phyloP scores from a whole-genome alignment of 2,329 filamentous ascomycete species.

The Pseudogymnoascus sp. region DNA sequence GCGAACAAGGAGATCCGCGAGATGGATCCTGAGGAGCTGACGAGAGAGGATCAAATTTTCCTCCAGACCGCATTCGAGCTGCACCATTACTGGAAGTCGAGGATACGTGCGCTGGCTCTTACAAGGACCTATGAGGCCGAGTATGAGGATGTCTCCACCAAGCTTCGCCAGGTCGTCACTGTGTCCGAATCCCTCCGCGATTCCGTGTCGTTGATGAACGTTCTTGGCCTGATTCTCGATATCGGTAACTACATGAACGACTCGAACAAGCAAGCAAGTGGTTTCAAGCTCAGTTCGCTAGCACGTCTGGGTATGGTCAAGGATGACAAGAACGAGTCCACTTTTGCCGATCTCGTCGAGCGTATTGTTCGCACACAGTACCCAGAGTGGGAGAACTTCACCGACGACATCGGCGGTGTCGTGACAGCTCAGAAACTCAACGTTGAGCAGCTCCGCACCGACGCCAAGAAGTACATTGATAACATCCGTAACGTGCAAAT shows the following conservation, averaged over 20 bases:
- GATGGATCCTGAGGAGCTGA: conserved; percentile 78
- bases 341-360: conserved; percentile 90
- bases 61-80: conserved; percentile 88
- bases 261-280: conserved; percentile 92
- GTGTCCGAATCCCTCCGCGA: conserved; percentile 86
- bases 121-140: conserved; percentile 78
- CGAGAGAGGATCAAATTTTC: conserved; percentile 91
- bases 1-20: conserved; percentile 71
- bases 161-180: conserved; percentile 74
- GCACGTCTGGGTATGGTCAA: conserved; percentile 94
- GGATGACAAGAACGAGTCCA: conserved; percentile 97
- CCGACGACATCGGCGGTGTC: conserved; percentile 74
- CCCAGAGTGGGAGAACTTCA: conserved; percentile 86
- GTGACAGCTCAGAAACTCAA: conserved; percentile 80
- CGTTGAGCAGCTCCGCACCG: conserved; percentile 79
- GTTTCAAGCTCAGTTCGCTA: conserved; percentile 95
- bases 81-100: conserved; percentile 96
- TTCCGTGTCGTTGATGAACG: conserved; percentile 90
- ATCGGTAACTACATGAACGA: conserved; percentile 99
- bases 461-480: conserved; percentile 87
- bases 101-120: conserved; percentile 82
- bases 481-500: conserved; percentile 91
- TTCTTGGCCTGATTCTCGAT: conserved; percentile 89
- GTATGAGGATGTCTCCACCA: conserved; percentile 83
- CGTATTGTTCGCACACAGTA: conserved; percentile 95